Evolutionary conservation across 768 basidiomycete genomes (phyloP).

Genomic region (Termitomyces sp.): DNA sequence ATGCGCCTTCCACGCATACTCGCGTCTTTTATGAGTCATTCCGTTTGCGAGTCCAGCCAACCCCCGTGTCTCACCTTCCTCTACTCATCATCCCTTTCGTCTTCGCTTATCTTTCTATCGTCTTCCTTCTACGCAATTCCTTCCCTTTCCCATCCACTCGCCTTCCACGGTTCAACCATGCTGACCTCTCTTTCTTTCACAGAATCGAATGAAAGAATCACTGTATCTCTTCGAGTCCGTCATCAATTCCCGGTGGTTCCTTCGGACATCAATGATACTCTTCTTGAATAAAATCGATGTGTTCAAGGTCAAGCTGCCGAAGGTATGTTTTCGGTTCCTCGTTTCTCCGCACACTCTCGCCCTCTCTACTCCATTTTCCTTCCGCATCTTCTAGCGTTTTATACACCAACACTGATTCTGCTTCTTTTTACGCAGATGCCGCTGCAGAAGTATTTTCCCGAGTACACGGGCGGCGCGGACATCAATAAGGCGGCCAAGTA

Average conservation of each 20-base stretch:
- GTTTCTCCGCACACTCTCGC: background rate
- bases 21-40: too few relatives aligned
- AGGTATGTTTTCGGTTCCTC: background rate
- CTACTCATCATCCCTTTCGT: too few relatives aligned
- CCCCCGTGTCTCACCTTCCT: too few relatives aligned
- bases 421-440: constrained; percentile 49
- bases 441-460: constrained; percentile 78
- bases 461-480: constrained; percentile 85
- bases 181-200: constrained; percentile 28
- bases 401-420: background rate
- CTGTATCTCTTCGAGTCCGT: constrained; percentile 75
- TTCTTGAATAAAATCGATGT: constrained; percentile 96
- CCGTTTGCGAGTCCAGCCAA: too few relatives aligned
- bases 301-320: constrained; percentile 76
- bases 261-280: constrained; percentile 87
- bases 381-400: too few relatives aligned
- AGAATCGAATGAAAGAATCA: constrained; percentile 95
- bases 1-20: too few relatives aligned
- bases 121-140: background rate
- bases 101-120: too few relatives aligned
- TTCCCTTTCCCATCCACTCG: background rate
- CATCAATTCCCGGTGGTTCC: constrained; percentile 65
- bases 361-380: background rate
- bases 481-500: constrained; percentile 95
- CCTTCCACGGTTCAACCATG: too few relatives aligned